These are phyloP conservation scores for Gynostemma pentaphyllum DNA, from an alignment of 306 rosid species.

Conservation along the genomic window DNA sequence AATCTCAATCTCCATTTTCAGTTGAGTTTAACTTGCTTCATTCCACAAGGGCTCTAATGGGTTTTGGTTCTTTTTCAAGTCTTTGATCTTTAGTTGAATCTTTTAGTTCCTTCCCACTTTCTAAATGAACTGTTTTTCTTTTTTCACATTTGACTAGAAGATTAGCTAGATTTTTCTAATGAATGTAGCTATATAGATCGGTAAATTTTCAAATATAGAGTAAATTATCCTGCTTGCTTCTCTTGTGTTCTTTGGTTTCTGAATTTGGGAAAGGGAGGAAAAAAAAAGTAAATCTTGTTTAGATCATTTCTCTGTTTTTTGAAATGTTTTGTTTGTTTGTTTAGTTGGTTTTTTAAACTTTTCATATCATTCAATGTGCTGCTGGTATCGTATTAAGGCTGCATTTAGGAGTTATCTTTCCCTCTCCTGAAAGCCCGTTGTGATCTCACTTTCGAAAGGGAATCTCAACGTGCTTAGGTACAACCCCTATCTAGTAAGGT, in stretches of 20 bases:
- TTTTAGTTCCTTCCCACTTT: neutral
- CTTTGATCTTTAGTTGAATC: neutral
- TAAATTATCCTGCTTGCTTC: constrained; percentile 1
- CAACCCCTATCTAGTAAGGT: too few species aligned
- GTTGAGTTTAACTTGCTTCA: neutral
- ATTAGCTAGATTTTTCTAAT: constrained; percentile 9
- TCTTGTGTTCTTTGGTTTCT: neutral
- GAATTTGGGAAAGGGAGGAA: neutral
- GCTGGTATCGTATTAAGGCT: too few species aligned
- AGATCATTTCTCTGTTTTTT: neutral
- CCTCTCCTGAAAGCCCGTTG: too few species aligned
- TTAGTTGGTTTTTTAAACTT: too few species aligned
- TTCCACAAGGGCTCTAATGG: neutral
- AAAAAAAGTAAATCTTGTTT: too few species aligned
- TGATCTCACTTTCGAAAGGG: too few species aligned
- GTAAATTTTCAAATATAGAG: constrained; percentile 9
- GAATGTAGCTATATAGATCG: neutral
- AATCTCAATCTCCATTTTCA: neutral
- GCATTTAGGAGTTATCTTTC: too few species aligned
- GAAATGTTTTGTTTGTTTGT: too few species aligned
- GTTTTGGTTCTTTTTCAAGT: neutral
- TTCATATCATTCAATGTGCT: too few species aligned
- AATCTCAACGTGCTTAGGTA: too few species aligned
- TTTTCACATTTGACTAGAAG: neutral
- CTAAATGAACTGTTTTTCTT: neutral